Base-by-base conservation (phyloP, 768 basidiomycete species). In the Agaricus subrufescens region DNA sequence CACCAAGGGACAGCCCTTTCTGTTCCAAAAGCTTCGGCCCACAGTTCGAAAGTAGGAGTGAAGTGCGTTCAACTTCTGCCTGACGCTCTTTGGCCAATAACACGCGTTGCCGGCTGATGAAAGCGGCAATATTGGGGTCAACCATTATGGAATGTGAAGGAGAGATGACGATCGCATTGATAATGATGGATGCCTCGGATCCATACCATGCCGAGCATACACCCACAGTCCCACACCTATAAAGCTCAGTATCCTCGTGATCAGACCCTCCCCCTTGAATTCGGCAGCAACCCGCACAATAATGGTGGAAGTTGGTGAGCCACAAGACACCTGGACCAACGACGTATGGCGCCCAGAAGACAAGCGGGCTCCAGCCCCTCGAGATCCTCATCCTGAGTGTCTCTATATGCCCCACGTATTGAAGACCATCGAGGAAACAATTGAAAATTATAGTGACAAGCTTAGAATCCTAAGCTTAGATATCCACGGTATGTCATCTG, bases 11-110 rank as follows among this genome's bases (percentile, higher is more conserved):
- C 9, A 98, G 75, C 3, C 95, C 95, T 56, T 88, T 87, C 61
- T 89, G 86, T 67, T 96, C 93, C n/a, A 98, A 77, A 8, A 94
- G 74, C 60, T 85, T 90, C 0, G 87, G 86, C 1, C 87, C 82
- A 64, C 91, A 94, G 55, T 91, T 91, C 8, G 89, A 86, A 19
- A 94, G 75, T 34, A 96, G 72, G 46, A 97, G 74, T 7, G 88
- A 83, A 12, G 81, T 89, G 39, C 89, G 81, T 57, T 88, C 85
- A 60, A 94, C 81, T 63, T 98, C 96, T n/a, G 90, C 89, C 43
- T 84, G 78, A 29, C 89, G 82, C 71, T 98, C 96, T 55, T 71
- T 73, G 10, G 77, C 62, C 4, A 97, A 77, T 15, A 98, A 79
- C 3, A 72, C 59, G 23, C 83, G 75, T 46, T 94, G 90, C 15